Evolutionary conservation across 148 eudicot species (phyloP), one percentile per base, ranked within the genome.

Genomic region (Pharnaceum exiguum): DNA sequence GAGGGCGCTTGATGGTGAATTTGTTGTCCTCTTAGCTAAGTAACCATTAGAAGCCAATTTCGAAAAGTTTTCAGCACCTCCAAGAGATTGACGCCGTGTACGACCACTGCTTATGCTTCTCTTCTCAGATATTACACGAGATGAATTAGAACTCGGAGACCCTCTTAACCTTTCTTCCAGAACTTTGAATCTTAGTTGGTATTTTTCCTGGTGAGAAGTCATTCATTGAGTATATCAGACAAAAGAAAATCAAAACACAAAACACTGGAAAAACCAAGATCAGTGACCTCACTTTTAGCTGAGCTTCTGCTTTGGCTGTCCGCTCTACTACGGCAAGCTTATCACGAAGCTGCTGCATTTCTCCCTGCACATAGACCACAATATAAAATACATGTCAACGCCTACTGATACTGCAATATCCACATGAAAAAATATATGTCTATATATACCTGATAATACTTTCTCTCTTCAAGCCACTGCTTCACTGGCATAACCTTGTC

Each of bases 401-500:
- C 29, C 21, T 26, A 51, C 54, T 23, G 26, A 19, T 53, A 5
- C 17, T 36, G 21, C 18, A 53, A 11, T 15, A 12, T 49, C 16
- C 35, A 1, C 29, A 47, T 3, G 17, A 23, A 6, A 4, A 38
- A 22, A 45, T 39, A 26, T 35, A 10, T 24, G 10, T 35, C 40
- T 21, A 51, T 42, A 16, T 69, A 64, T 79, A 64, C 99, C 96
- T 94, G 99, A 53, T 83, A 78, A 66, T 86, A 77, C 58, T 81
- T 89, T 72, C 99, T 80, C 67, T 89, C 99, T 72, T 93, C 99
- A 46, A 94, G 87, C 96, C 99, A 94, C 69, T 94, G 95, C 66
- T 82, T 94, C 36, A 94, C 96, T 55, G 96, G 99, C 99, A 94
- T 94, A 44, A 86, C 99, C 82, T 93, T 94, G 66, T 89, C 95